Percentiles rank a stretch among this genome's conserved stretches.
Conservation (phyloP, 2,329 filamentous ascomycete genomes). For the Microdochium paspali region DNA sequence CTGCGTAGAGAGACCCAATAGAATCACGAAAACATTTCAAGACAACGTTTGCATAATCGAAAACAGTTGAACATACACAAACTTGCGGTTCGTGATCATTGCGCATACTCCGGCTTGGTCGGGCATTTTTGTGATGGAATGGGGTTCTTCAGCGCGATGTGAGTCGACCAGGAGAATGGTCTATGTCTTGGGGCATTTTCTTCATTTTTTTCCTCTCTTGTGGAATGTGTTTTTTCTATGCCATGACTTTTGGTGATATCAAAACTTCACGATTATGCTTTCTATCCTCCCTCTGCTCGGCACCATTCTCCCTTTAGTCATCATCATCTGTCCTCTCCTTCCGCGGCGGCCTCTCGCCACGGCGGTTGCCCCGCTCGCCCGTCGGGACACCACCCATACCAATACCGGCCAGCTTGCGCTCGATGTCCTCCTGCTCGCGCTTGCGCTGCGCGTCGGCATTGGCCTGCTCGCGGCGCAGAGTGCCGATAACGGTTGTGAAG, state of each 20-base stretch:
- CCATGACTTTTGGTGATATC: background rate
- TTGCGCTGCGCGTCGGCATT: constrained; percentile 70
- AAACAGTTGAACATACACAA: background rate
- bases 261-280: background rate
- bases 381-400: constrained; percentile 23
- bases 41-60: background rate
- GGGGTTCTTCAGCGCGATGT: too few relatives aligned
- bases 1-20: background rate
- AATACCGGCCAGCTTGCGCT: constrained; percentile 50
- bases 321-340: constrained; percentile 46
- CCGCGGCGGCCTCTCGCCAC: constrained; percentile 20
- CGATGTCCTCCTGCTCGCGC: constrained; percentile 62
- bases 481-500: constrained; percentile 66
- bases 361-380: constrained; percentile 16
- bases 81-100: background rate
- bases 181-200: background rate
- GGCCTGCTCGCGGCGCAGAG: constrained; percentile 73
- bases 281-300: background rate
- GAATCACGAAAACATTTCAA: background rate
- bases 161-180: too few relatives aligned
- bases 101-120: too few relatives aligned
- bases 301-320: constrained; percentile 28
- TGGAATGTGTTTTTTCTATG: background rate
- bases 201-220: background rate
- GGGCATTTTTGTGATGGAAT: too few relatives aligned